These are phyloP conservation scores for Pholiota microspora DNA, from an alignment of 768 basidiomycete species.

Conservation along the genomic window DNA sequence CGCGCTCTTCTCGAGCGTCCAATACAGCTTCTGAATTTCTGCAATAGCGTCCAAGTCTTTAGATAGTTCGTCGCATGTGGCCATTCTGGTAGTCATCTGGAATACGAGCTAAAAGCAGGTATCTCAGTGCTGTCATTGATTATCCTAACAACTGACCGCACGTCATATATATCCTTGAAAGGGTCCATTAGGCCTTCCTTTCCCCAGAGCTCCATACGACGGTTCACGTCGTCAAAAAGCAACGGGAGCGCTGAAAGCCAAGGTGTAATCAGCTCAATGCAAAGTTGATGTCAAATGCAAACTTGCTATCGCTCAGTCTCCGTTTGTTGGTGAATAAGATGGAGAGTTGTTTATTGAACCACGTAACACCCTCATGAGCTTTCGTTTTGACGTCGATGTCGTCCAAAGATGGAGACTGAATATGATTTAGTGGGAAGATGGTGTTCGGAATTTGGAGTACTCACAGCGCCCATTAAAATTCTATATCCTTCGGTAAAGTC, in stretches of 20 bases:
- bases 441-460: slow-evolving; percentile 1
- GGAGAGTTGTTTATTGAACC: slow-evolving; percentile 23
- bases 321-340: slow-evolving; percentile 18
- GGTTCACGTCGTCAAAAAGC: slow-evolving; percentile 24
- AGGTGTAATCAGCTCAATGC: neutral
- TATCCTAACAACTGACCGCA: slow-evolving; percentile 7
- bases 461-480: slow-evolving; percentile 31
- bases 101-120: slow-evolving; percentile 30
- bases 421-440: neutral
- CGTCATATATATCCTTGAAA: slow-evolving; percentile 29
- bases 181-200: too few relatives aligned
- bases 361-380: slow-evolving; percentile 12
- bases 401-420: slow-evolving; percentile 19
- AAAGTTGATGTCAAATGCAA: too few relatives aligned
- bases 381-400: slow-evolving; percentile 22
- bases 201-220: slow-evolving; percentile 23
- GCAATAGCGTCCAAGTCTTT: slow-evolving; percentile 22
- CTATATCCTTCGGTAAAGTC: slow-evolving; percentile 32
- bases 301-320: slow-evolving; percentile 18
- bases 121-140: neutral
- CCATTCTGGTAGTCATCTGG: slow-evolving; percentile 36
- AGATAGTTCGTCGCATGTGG: slow-evolving; percentile 32
- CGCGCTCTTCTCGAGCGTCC: slow-evolving; percentile 32
- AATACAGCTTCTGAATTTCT: slow-evolving; percentile 25
- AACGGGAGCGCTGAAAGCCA: slow-evolving; percentile 5